Evolutionary conservation across 768 basidiomycete genomes (phyloP).

Genomic region (Psilocybe azurescens): DNA sequence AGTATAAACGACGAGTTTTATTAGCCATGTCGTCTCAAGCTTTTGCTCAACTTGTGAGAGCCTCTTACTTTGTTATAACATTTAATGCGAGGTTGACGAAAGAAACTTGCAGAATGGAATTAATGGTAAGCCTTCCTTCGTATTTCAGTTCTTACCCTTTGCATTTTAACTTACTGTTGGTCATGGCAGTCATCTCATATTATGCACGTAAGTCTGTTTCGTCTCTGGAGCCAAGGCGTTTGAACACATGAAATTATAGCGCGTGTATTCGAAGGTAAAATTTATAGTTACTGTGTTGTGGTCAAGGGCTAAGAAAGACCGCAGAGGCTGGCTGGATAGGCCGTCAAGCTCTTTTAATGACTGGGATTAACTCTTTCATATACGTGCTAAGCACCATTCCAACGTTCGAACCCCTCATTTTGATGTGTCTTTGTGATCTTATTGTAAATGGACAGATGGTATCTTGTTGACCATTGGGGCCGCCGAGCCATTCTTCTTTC

Average conservation of each 20-base stretch:
- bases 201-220: constrained; percentile 75
- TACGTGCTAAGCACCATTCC: constrained; percentile 83
- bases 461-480: constrained; percentile 91
- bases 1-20: constrained; percentile 85
- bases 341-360: constrained; percentile 93
- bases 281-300: neutral
- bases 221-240: constrained; percentile 1
- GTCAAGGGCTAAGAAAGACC: constrained; percentile 10
- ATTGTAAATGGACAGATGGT: constrained; percentile 66
- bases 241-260: constrained; percentile 44
- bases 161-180: constrained; percentile 8
- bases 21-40: constrained; percentile 96
- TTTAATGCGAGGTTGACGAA: constrained; percentile 16
- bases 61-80: constrained; percentile 18
- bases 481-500: constrained; percentile 85
- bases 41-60: constrained; percentile 87
- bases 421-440: constrained; percentile 7
- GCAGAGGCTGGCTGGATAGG: constrained; percentile 96
- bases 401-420: constrained; percentile 59
- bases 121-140: constrained; percentile 64
- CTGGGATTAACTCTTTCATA: constrained; percentile 88
- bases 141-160: constrained; percentile 2
- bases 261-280: constrained; percentile 87
- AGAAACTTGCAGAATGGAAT: constrained; percentile 78
- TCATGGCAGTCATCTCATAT: constrained; percentile 80